A percentile compares a stretch with the other conserved stretches of the same genome.
Conservation (phyloP, 495 filamentous ascomycete species). For the Pseudomonodictys pantanalensis region DNA sequence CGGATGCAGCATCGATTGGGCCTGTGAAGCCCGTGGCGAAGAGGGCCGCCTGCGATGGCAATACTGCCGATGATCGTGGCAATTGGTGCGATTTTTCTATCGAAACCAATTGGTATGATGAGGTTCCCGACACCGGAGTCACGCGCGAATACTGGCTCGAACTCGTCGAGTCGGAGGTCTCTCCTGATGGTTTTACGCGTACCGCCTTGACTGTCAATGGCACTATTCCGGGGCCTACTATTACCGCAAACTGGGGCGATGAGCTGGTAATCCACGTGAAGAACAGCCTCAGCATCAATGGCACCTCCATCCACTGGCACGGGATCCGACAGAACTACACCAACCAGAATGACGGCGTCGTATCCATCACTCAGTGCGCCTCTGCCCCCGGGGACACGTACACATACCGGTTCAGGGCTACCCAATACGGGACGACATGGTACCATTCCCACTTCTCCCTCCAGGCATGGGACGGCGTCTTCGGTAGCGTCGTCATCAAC, state of each 20-base stretch:
- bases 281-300: constrained; percentile 40
- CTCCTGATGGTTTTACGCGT: constrained; percentile 51
- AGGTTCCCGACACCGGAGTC: constrained; percentile 18
- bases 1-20: background rate
- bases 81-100: background rate
- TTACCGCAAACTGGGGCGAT: constrained; percentile 37
- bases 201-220: constrained; percentile 37
- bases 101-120: background rate
- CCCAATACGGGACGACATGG: constrained; percentile 41
- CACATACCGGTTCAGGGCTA: constrained; percentile 38
- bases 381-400: constrained; percentile 40
- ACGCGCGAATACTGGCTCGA: constrained; percentile 44
- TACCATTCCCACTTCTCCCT: constrained; percentile 43
- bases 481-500: constrained; percentile 45
- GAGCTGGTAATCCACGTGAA: constrained; percentile 31
- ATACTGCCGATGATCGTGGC: background rate
- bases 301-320: constrained; percentile 44
- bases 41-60: background rate
- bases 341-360: constrained; percentile 48
- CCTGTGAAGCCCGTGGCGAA: background rate
- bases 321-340: constrained; percentile 51
- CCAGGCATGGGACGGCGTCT: constrained; percentile 41
- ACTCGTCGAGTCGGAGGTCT: constrained; percentile 44
- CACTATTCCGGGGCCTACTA: constrained; percentile 28
- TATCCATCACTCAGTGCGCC: constrained; percentile 46